phyloP scores from a whole-genome alignment of 1,139 yeast genomes.

The Pichia norvegensis region DNA sequence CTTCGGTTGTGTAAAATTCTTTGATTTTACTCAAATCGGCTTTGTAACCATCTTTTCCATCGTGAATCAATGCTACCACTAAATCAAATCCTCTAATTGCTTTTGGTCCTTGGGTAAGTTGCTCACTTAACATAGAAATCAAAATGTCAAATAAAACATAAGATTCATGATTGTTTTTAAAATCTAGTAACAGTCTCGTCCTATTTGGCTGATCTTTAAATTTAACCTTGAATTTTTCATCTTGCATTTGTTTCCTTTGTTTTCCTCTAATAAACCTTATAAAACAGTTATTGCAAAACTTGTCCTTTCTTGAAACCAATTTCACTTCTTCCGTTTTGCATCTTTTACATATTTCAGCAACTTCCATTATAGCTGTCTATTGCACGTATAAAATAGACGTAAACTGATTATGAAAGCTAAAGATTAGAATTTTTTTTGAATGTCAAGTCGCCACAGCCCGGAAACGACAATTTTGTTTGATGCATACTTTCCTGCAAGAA shows the following conservation, averaged over 20 bases:
- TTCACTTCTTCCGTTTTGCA: conserved; percentile 45
- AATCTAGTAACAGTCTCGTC: conserved; percentile 48
- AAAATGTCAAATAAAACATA: conserved; percentile 62
- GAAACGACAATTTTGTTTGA: neutral
- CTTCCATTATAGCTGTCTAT: conserved; percentile 4
- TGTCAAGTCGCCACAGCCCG: neutral
- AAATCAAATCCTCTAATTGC: conserved; percentile 66
- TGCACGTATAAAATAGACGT: no score
- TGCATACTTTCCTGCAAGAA: no score
- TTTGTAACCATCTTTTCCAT: conserved; percentile 1
- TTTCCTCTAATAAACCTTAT: conserved; percentile 65
- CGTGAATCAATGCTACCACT: conserved; percentile 46
- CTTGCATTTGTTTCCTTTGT: conserved; percentile 68
- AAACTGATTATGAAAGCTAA: neutral
- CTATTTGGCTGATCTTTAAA: conserved; percentile 32
- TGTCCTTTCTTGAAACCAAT: conserved; percentile 58
- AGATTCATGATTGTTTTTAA: conserved; percentile 62
- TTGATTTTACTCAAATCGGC: conserved; percentile 16
- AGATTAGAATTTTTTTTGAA: neutral
- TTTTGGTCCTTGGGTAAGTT: conserved; percentile 42
- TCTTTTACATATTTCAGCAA: conserved; percentile 33
- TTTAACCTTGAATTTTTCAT: conserved; percentile 63
- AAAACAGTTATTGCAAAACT: conserved; percentile 66
- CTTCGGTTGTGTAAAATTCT: conserved; percentile 15
- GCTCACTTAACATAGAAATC: conserved; percentile 54